Base-by-base conservation (phyloP, 495 filamentous ascomycete genomes). In the Penicillium lividum region DNA sequence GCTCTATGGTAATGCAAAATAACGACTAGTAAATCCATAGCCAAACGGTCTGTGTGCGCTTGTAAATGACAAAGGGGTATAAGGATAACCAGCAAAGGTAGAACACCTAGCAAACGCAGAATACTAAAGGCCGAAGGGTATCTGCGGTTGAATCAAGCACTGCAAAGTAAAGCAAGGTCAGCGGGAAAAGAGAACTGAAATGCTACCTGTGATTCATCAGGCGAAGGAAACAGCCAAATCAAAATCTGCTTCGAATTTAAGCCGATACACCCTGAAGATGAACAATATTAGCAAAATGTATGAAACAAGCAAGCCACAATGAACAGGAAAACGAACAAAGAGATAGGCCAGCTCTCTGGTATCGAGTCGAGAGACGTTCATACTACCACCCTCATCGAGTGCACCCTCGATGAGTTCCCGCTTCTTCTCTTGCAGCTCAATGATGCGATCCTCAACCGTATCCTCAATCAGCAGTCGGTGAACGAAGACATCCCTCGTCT, bases 391-490 rank as follows among this genome's bases (percentile, higher is more conserved):
- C 72, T 96, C 91, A 67, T 96, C 91, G 7, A 98, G 80, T 15
- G 93, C 94, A 3, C 84, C 80, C 49, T 89, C 83, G 46, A 97
- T 93, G 8, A 96, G 69, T 38, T 82, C 79, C 3, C 88, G 79
- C 78, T 98, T 98, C 69, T 84, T 77, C 38, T 96, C 86, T 70
- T 98, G 93, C n/a, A 97, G 77, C 13, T 77, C 82, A 33, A 93
- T 72, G 53, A 98, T 97, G 4, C 93, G 86, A 66, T 98, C 93
- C 68, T 98, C 93, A 7, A 98, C 89, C 0, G 93, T 97, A 1
- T 81, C 80, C 56, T 84, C 60, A 28, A 96, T 82, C 5, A 97
- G 71, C 25, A 98, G 79, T 4, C 90, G 88, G 69, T 97, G 90
- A 7, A 97, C 86, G 53, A 84, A 80, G 5, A 98, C 93, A 13